Conservation (phyloP, 202 grass and related monocot genomes). For the Zoysia matrella region DNA sequence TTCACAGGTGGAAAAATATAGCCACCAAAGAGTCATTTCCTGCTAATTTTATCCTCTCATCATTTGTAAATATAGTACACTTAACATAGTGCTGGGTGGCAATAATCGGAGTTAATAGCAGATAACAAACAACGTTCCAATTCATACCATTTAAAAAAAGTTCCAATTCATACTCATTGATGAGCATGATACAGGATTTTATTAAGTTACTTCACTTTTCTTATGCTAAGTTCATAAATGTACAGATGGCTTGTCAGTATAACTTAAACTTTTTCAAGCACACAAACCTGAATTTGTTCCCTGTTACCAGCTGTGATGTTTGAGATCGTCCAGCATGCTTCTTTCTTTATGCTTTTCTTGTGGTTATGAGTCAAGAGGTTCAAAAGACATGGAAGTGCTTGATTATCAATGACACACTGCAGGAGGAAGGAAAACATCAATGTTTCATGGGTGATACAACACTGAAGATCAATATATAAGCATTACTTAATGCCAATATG, state of each 20-base stretch:
- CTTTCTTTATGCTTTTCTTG: constrained; percentile 99
- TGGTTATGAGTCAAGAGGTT: constrained; percentile 82
- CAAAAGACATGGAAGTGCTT: constrained; percentile 90
- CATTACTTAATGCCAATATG: not conserved
- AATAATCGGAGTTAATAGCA: no score
- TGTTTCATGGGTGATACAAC: not conserved
- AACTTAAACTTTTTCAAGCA: not conserved
- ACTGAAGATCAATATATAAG: not conserved
- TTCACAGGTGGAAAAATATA: constrained; percentile 7
- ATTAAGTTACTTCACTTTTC: not conserved
- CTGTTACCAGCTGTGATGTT: constrained; percentile 98
- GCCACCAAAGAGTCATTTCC: not conserved
- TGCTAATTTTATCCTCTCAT: not conserved
- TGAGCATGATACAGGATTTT: not conserved
- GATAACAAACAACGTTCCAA: not conserved
- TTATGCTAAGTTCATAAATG: not conserved
- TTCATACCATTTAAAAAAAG: no score
- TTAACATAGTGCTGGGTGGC: no score
- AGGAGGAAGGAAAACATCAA: constrained; percentile 22
- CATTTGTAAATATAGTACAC: no score
- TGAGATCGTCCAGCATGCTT: constrained; percentile 99
- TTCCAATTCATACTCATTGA: not conserved
- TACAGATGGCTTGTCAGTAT: not conserved
- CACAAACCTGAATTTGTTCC: constrained; percentile 95
- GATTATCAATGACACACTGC: constrained; percentile 91